Percentiles rank a stretch among this genome's conserved stretches.
Evolutionary conservation across 176 grass and related monocot genomes (phyloP).

Genomic region (Leersia perrieri): DNA sequence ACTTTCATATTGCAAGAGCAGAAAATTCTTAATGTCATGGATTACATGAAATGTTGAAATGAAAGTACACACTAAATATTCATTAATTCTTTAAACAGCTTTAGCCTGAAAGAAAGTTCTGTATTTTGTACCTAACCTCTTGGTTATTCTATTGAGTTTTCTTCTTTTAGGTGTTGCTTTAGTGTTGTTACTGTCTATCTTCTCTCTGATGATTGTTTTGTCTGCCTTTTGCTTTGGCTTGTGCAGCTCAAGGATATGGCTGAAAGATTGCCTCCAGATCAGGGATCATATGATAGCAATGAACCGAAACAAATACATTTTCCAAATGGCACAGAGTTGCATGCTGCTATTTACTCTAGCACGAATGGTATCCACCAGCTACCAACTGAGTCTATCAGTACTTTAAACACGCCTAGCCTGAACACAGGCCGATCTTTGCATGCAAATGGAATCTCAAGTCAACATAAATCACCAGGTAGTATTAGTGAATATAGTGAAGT

Average conservation of each 20-base stretch:
- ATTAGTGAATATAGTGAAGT: constrained; percentile 49
- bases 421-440: constrained; percentile 21
- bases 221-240: constrained; percentile 22
- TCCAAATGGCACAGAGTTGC: constrained; percentile 47
- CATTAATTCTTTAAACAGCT: neutral
- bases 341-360: constrained; percentile 42
- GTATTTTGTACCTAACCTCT: constrained; percentile 9
- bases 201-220: constrained; percentile 21
- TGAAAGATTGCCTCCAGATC: constrained; percentile 74
- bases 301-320: constrained; percentile 43
- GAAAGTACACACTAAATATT: constrained; percentile 22
- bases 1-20: constrained; percentile 5
- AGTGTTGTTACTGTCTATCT: neutral
- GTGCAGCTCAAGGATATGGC: constrained; percentile 93
- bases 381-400: constrained; percentile 45
- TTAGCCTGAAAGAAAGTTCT: neutral
- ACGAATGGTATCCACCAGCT: constrained; percentile 57
- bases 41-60: neutral
- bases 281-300: constrained; percentile 44
- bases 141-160: constrained; percentile 13
- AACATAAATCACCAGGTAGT: constrained; percentile 45
- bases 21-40: neutral
- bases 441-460: constrained; percentile 46
- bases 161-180: constrained; percentile 5
- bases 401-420: constrained; percentile 22